Percentiles rank a stretch among this genome's conserved stretches.
These are phyloP conservation scores for Helotiales sp. DNA, from an alignment of 2,329 filamentous ascomycete genomes.

Conservation along the genomic window DNA sequence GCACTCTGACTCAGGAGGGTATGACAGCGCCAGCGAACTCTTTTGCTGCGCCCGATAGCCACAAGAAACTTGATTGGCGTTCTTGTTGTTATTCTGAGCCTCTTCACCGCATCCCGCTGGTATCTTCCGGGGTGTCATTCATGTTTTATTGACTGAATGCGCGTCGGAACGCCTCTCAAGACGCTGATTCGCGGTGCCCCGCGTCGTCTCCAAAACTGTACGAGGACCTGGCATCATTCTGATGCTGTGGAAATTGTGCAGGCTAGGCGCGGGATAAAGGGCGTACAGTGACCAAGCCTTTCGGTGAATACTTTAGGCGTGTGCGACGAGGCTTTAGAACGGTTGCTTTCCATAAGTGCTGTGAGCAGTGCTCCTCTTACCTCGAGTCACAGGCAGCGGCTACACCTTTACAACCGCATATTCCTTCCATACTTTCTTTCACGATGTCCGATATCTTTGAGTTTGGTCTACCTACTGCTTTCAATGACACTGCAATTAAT, in stretches of 20 bases:
- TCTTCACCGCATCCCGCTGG: not conserved
- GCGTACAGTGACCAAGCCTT: not conserved
- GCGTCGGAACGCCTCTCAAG: not conserved
- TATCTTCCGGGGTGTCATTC: not conserved
- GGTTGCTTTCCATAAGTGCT: not conserved
- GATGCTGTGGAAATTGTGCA: not conserved
- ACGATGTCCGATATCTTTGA: slow-evolving; percentile 2
- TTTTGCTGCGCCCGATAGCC: not conserved
- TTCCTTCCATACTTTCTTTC: not conserved
- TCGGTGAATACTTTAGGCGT: not conserved
- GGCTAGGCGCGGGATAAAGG: not conserved
- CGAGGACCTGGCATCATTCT: not conserved
- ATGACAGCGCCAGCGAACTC: not conserved
- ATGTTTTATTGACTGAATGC: not conserved
- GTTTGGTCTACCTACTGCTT: not conserved
- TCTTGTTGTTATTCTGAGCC: not conserved
- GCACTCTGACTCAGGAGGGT: not conserved
- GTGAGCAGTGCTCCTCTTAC: not conserved
- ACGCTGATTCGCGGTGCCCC: not conserved
- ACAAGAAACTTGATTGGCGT: not conserved
- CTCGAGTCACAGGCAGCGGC: not conserved
- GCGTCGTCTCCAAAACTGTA: not conserved
- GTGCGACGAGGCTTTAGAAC: not conserved
- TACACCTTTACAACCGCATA: not conserved
- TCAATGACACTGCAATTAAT: slow-evolving; percentile 1